Evolutionary conservation across 1,284 basidiomycete genomes (phyloP).

Genomic region (Agroathelia rolfsii): DNA sequence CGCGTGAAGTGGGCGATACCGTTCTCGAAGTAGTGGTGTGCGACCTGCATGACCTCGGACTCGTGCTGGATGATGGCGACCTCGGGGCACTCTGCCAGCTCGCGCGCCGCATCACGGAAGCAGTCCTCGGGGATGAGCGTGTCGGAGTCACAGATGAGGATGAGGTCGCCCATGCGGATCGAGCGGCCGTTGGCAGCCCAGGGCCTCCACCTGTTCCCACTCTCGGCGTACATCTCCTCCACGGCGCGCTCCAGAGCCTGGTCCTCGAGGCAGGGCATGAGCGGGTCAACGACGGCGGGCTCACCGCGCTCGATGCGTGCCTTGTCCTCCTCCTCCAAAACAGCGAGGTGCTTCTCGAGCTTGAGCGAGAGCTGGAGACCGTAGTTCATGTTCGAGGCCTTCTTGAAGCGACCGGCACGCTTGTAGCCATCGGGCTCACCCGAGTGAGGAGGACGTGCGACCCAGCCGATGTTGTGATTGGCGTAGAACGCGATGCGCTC

Average conservation of each 20-base stretch:
- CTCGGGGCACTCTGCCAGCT: slow-evolving; percentile 68
- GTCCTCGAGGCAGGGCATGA: slow-evolving; percentile 48
- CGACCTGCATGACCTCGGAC: slow-evolving; percentile 81
- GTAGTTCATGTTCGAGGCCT: slow-evolving; percentile 87
- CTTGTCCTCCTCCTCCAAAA: slow-evolving; percentile 31
- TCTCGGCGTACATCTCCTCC: slow-evolving; percentile 57
- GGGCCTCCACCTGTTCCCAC: slow-evolving; percentile 41
- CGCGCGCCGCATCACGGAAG: slow-evolving; percentile 75
- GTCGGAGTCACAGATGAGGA: slow-evolving; percentile 72
- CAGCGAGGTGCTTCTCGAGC: slow-evolving; percentile 61
- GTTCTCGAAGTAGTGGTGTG: slow-evolving; percentile 80
- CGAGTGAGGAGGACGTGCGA: slow-evolving; percentile 64
- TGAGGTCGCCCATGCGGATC: slow-evolving; percentile 51
- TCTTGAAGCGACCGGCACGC: slow-evolving; percentile 86
- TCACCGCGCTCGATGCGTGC: slow-evolving; percentile 26
- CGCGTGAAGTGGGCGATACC: slow-evolving; percentile 79
- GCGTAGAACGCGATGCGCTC: slow-evolving; percentile 68
- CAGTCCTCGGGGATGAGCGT: slow-evolving; percentile 81
- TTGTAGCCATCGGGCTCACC: slow-evolving; percentile 52
- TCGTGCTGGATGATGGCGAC: slow-evolving; percentile 81
- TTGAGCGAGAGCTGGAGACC: slow-evolving; percentile 62
- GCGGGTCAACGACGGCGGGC: slow-evolving; percentile 15
- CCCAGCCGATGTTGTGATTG: slow-evolving; percentile 75
- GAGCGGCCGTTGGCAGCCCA: slow-evolving; percentile 57
- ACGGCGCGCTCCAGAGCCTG: slow-evolving; percentile 52